These are phyloP conservation scores for Pseudogymnoascus sp. DNA, from an alignment of 2,329 filamentous ascomycete species.

Conservation along the genomic window DNA sequence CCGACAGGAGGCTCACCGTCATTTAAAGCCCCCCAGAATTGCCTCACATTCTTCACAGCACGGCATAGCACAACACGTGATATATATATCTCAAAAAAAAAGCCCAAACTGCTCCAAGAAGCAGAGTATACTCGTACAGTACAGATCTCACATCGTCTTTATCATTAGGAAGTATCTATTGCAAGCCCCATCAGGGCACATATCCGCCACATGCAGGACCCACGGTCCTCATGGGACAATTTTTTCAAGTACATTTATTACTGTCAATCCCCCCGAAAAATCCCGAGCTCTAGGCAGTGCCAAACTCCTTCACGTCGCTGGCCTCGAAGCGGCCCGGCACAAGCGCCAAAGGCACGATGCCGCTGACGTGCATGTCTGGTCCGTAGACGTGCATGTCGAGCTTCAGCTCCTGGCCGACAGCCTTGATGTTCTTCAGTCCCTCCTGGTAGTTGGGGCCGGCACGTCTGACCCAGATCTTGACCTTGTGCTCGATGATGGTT, in stretches of 20 bases:
- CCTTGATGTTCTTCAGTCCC: constrained; percentile 99
- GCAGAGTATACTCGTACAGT: neutral
- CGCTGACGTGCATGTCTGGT: constrained; percentile 80
- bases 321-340: constrained; percentile 56
- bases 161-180: constrained; percentile 2
- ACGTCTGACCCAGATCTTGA: constrained; percentile 89
- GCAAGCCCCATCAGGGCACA: neutral
- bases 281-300: constrained; percentile 1
- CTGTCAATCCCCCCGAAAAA: neutral
- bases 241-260: constrained; percentile 3
- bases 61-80: neutral
- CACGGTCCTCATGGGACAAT: neutral
- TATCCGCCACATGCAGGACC: neutral
- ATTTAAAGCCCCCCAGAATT: neutral
- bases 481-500: constrained; percentile 87
- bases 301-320: constrained; percentile 53
- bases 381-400: constrained; percentile 89
- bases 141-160: constrained; percentile 1
- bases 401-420: constrained; percentile 84
- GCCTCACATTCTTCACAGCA: neutral
- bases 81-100: neutral
- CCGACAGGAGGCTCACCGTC: neutral
- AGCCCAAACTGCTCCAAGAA: neutral
- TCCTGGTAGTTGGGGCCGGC: constrained; percentile 98
- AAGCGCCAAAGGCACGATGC: constrained; percentile 90